Conservation (phyloP, 768 basidiomycete species). For the Naematelia encephala region DNA sequence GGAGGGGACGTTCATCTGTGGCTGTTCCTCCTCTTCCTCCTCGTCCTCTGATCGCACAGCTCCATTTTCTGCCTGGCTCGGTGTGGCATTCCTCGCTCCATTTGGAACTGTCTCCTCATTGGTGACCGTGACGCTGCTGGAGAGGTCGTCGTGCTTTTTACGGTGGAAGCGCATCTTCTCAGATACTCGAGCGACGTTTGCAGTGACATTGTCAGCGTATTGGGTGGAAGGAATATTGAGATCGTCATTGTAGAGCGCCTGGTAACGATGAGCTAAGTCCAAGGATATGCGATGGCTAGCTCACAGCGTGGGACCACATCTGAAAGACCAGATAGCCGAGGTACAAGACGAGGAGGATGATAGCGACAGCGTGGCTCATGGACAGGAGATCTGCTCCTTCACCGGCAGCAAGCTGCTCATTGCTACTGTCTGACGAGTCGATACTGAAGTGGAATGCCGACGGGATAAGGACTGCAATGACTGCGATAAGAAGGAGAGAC, state of each 20-base stretch:
- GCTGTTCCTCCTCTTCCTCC: conserved; percentile 47
- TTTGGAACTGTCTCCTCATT: background rate
- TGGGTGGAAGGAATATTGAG: conserved; percentile 33
- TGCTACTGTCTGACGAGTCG: conserved; percentile 40
- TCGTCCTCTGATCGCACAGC: conserved; percentile 19
- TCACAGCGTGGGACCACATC: conserved; percentile 59
- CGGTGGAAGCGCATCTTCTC: conserved; percentile 22
- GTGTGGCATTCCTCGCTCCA: background rate
- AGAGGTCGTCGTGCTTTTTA: conserved; percentile 34
- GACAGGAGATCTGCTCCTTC: conserved; percentile 55
- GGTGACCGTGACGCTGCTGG: conserved; percentile 5
- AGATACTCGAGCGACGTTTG: conserved; percentile 10
- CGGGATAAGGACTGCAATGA: conserved; percentile 52
- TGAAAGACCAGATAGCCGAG: conserved; percentile 57
- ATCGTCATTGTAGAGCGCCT: conserved; percentile 37
- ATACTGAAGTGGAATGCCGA: conserved; percentile 47
- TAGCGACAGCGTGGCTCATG: conserved; percentile 57
- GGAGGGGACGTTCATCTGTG: conserved; percentile 45
- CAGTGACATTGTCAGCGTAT: conserved; percentile 33
- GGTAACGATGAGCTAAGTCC: background rate
- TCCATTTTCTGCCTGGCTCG: conserved; percentile 1
- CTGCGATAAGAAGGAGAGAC: conserved; percentile 50
- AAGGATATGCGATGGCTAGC: background rate
- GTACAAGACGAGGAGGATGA: conserved; percentile 56
- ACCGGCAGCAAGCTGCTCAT: conserved; percentile 34